Evolutionary conservation across 2,329 filamentous ascomycete species (phyloP).

Genomic region (Dothistroma septosporum): DNA sequence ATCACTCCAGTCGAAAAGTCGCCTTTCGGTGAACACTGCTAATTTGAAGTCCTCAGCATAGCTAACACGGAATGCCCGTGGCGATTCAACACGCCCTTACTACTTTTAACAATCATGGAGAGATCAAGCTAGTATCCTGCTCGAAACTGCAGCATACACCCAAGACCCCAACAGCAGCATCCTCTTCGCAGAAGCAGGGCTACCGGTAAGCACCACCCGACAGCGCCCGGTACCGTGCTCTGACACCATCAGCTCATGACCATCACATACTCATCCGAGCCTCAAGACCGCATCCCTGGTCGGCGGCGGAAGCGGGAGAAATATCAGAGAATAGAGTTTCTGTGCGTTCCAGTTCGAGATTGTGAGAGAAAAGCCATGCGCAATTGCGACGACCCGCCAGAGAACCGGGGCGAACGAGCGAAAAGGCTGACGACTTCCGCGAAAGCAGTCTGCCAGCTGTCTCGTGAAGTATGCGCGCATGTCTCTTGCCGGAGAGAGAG

Average conservation of each 20-base stretch:
- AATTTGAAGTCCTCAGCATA: neutral
- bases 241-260: neutral
- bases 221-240: neutral
- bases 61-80: neutral
- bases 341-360: neutral
- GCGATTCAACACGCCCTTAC: neutral
- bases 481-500: neutral
- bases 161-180: neutral
- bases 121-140: neutral
- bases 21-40: neutral
- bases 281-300: neutral
- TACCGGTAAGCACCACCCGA: neutral
- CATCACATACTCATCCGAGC: neutral
- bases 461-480: neutral
- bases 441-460: neutral
- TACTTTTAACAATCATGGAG: neutral
- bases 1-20: neutral
- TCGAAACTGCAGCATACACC: neutral
- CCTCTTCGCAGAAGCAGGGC: neutral
- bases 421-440: neutral
- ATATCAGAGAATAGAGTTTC: neutral
- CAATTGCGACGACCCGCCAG: neutral
- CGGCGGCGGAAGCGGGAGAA: neutral
- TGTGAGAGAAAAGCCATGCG: neutral
- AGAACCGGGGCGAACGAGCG: neutral